These are phyloP conservation scores for Fomitopsis schrenkii DNA, from an alignment of 1,284 basidiomycete genomes.

Conservation along the genomic window DNA sequence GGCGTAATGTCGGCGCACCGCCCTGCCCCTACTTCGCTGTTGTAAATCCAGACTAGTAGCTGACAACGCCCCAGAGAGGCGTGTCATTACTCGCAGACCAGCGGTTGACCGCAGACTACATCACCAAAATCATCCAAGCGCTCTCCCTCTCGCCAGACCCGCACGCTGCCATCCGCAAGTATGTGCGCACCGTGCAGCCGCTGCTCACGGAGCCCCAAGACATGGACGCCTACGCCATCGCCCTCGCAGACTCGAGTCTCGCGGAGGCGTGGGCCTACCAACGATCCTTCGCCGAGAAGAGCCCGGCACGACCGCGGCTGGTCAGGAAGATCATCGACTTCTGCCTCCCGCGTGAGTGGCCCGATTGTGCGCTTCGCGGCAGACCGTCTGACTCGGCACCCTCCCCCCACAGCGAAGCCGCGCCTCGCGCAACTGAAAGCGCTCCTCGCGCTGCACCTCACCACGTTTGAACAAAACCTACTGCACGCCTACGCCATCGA, in stretches of 20 bases:
- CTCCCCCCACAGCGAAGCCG: slow-evolving; percentile 47
- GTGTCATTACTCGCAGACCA: slow-evolving; percentile 67
- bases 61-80: slow-evolving; percentile 42
- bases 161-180: slow-evolving; percentile 55
- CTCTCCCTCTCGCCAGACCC: slow-evolving; percentile 51
- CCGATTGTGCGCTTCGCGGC: neutral
- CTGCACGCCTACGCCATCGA: slow-evolving; percentile 54
- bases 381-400: neutral
- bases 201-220: slow-evolving; percentile 61
- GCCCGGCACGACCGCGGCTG: slow-evolving; percentile 47
- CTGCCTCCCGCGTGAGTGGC: slow-evolving; percentile 61
- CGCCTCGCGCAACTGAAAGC: slow-evolving; percentile 51
- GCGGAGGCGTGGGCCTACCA: slow-evolving; percentile 72
- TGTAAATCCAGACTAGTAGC: neutral
- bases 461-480: slow-evolving; percentile 54
- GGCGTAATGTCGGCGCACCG: neutral
- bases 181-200: slow-evolving; percentile 68
- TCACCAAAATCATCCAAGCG: slow-evolving; percentile 70
- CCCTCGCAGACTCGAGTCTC: slow-evolving; percentile 59
- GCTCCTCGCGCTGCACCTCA: slow-evolving; percentile 60
- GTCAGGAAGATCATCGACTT: slow-evolving; percentile 61
- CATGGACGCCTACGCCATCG: slow-evolving; percentile 60
- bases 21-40: too few species aligned
- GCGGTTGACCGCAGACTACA: slow-evolving; percentile 69
- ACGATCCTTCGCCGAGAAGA: slow-evolving; percentile 57